Evolutionary conservation across 2,329 filamentous ascomycete genomes (phyloP).

Genomic region (Sclerotiophoma versabilis): DNA sequence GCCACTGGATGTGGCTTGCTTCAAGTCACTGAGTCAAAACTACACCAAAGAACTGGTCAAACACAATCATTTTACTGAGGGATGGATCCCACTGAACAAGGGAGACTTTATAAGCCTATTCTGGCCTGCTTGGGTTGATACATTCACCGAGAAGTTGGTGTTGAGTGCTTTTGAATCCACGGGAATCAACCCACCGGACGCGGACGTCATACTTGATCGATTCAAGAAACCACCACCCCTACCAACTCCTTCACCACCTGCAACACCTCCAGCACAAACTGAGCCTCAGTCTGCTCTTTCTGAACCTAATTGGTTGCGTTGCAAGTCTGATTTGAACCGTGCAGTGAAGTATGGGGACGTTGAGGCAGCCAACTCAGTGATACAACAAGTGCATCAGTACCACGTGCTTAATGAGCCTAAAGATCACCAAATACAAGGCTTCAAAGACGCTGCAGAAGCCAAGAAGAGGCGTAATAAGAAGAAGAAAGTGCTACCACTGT

Average conservation of each 20-base stretch:
- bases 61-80: background rate
- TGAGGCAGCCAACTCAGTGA: background rate
- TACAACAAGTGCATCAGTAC: background rate
- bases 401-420: background rate
- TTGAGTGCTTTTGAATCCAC: background rate
- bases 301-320: background rate
- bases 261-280: background rate
- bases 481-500: background rate
- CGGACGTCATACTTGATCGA: background rate
- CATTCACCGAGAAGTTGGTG: background rate
- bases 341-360: background rate
- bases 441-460: background rate
- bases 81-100: background rate
- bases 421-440: background rate
- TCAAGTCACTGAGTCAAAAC: background rate
- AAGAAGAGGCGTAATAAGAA: background rate
- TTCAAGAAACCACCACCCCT: background rate
- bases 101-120: background rate
- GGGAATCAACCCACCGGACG: background rate
- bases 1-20: background rate
- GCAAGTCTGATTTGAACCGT: background rate
- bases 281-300: background rate
- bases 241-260: background rate
- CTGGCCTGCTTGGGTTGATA: background rate
- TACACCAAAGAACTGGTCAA: background rate